Conservation (phyloP, 345 rosid genomes). For the Populus tremula region DNA sequence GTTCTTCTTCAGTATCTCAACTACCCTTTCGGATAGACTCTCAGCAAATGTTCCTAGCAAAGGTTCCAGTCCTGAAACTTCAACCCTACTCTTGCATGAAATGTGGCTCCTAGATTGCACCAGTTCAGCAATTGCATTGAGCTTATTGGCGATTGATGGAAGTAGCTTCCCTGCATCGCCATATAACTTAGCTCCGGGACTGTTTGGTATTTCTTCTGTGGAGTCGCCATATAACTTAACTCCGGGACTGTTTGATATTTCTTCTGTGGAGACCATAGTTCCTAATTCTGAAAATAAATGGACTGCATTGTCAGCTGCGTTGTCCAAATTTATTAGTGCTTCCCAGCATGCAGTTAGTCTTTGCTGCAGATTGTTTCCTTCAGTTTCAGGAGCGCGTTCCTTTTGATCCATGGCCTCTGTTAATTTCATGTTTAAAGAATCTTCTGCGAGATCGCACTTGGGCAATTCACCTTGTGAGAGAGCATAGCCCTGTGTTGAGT, state of each 20-base stretch:
- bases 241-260: no score
- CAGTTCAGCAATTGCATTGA: conserved; percentile 37
- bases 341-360: conserved; percentile 47
- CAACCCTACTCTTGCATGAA: conserved; percentile 6
- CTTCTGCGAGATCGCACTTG: not conserved
- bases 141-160: conserved; percentile 47
- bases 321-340: conserved; percentile 45
- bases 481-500: not conserved
- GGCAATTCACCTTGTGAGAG: conserved; percentile 3
- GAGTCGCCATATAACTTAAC: conserved; percentile 1
- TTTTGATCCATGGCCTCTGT: conserved; percentile 10
- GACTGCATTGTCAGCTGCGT: conserved; percentile 40
- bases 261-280: conserved; percentile 27
- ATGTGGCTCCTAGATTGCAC: conserved; percentile 19
- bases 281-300: conserved; percentile 41
- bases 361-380: conserved; percentile 25
- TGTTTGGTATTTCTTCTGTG: conserved; percentile 34
- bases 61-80: conserved; percentile 23
- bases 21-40: conserved; percentile 18
- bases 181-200: conserved; percentile 34
- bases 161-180: conserved; percentile 46
- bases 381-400: conserved; percentile 11
- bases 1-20: conserved; percentile 25
- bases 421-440: not conserved
- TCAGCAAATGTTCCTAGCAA: conserved; percentile 19